Evolutionary conservation across 1,284 basidiomycete species (phyloP), one percentile per base, ranked within the genome.

Genomic region (Coniferiporia weirii): DNA sequence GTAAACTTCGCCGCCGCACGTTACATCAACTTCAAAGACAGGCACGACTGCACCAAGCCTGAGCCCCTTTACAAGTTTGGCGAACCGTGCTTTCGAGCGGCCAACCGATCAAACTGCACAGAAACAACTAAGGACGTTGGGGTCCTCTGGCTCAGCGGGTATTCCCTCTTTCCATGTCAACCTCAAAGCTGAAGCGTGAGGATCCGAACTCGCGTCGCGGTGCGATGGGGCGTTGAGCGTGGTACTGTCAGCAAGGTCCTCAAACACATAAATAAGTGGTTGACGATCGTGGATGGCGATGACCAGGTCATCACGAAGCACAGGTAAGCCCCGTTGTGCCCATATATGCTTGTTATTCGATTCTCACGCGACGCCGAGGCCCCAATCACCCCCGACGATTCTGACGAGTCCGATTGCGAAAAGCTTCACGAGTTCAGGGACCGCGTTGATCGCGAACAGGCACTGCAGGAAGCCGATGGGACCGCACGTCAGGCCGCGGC

Each of bases 171-270:
- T 44, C 4, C 65, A 66, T n/a, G 12, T 69, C 71, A 15, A 72
- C 74, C 40, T 71, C 73, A 27, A 85, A 84, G 66, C 80, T 84
- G 57, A 79, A 80, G 65, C 91, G 90, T 53, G 73, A 83, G 2
- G 75, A 89, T 66, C 87, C 87, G 0, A 79, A 80, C 60, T 77
- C 81, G 19, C 79, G 86, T 59, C 65, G 93, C 89, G 0, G 72
- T 73, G 10, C 72, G 75, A 44, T 95, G 88, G 69, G 82, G 83
- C 55, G 88, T 95, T 57, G 93, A 95, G 70, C 85, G 93, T 53
- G 93, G 90, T 72, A 95, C 93, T n/a, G 89, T 95, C 68, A 91
- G 88, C 73, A 95, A 95, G 75, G 94, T 94, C 64, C 78, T 95
- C 63, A 95, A 94, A 69, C 75, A 90, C 67, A 91, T 90, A 72